Evolutionary conservation across 495 filamentous ascomycete species (phyloP).

Genomic region (Podospora appendiculata): DNA sequence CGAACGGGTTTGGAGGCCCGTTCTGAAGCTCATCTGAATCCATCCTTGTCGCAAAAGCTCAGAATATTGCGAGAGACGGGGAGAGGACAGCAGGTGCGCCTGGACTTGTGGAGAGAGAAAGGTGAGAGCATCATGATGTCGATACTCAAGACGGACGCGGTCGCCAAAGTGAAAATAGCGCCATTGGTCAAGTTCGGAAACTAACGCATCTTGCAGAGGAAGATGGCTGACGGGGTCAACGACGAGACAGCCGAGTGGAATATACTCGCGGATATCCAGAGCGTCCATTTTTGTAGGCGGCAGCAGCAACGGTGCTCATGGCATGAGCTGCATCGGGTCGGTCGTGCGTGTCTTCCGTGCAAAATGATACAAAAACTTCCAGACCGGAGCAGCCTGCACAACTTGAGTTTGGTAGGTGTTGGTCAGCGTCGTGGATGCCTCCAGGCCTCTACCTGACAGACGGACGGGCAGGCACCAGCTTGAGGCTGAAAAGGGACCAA

Average conservation of each 20-base stretch:
- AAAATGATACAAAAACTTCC: neutral
- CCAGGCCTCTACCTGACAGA: too few relatives aligned
- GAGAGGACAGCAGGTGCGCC: conserved; percentile 18
- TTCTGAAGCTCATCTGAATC: conserved; percentile 34
- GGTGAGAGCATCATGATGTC: neutral
- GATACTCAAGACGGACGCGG: neutral
- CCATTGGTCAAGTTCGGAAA: neutral
- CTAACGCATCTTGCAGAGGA: neutral
- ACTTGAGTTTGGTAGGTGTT: too few relatives aligned
- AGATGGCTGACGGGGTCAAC: neutral
- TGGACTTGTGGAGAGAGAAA: conserved; percentile 21
- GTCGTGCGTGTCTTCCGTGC: neutral
- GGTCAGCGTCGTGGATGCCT: neutral
- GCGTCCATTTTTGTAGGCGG: neutral
- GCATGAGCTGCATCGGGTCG: neutral
- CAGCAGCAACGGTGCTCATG: neutral
- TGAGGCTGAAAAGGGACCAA: neutral
- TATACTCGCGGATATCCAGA: neutral
- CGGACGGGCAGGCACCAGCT: too few relatives aligned
- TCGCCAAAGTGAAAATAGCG: neutral
- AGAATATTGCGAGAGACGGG: conserved; percentile 15
- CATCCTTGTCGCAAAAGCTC: conserved; percentile 26
- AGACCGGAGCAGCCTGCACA: too few relatives aligned
- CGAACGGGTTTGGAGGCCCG: conserved; percentile 5
- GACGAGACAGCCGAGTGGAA: neutral